Evolutionary conservation across 1,139 yeast species (phyloP).

Genomic region (Candida buenavistaensis): DNA sequence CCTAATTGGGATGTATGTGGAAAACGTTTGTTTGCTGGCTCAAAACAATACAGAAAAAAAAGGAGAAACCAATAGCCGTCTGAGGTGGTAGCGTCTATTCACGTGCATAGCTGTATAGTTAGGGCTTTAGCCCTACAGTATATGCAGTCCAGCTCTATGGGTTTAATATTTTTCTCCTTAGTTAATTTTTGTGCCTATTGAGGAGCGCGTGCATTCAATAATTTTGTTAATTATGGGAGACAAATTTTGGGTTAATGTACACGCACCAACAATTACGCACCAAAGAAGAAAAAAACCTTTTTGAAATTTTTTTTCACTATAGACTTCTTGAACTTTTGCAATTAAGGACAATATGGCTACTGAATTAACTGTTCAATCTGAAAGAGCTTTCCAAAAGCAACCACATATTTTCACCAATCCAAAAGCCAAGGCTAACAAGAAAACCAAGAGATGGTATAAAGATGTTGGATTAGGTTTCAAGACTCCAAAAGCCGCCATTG

Average conservation of each 20-base stretch:
- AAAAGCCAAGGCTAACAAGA: constrained; percentile 98
- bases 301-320: constrained; percentile 1
- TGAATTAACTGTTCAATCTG: constrained; percentile 99
- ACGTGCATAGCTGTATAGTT: constrained; percentile 1
- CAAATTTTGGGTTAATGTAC: too few species aligned
- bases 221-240: too few species aligned
- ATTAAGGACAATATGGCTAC: constrained; percentile 77
- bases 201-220: too few species aligned
- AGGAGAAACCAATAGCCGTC: background rate
- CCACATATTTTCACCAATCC: constrained; percentile 99
- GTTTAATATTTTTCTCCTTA: background rate
- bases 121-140: constrained; percentile 3
- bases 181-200: too few species aligned
- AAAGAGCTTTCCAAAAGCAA: constrained; percentile 99
- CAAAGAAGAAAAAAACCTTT: too few species aligned
- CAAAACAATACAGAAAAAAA: background rate
- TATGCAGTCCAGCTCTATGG: background rate
- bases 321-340: too few species aligned
- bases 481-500: constrained; percentile 99
- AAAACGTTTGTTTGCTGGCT: background rate
- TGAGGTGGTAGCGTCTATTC: background rate
- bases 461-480: constrained; percentile 99
- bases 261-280: too few species aligned
- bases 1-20: background rate
- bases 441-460: constrained; percentile 99